phyloP scores from a whole-genome alignment of 2,329 filamentous ascomycete species.

The Pseudocercospora vitis region DNA sequence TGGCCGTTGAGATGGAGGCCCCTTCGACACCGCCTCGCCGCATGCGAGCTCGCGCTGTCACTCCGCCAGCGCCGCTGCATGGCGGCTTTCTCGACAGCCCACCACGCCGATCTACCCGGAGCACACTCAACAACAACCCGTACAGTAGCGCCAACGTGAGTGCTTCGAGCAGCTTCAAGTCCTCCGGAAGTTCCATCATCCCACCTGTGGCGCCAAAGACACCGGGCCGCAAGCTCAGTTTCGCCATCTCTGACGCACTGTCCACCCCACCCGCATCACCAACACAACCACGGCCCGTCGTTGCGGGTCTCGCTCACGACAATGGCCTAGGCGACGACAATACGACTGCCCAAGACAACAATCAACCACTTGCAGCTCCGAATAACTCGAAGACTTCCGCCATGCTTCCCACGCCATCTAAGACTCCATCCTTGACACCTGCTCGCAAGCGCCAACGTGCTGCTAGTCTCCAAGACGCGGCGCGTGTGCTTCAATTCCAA shows the following conservation, averaged over 20 bases:
- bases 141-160: slow-evolving; percentile 41
- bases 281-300: slow-evolving; percentile 7
- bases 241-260: slow-evolving; percentile 5
- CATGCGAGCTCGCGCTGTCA: slow-evolving; percentile 37
- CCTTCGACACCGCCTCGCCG: slow-evolving; percentile 24
- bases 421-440: slow-evolving; percentile 60
- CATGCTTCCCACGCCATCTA: slow-evolving; percentile 75
- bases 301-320: neutral
- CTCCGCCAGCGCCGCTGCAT: slow-evolving; percentile 67
- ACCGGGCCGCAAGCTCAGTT: slow-evolving; percentile 38
- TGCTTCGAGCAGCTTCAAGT: slow-evolving; percentile 22
- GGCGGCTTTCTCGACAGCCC: slow-evolving; percentile 65
- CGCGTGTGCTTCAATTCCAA: slow-evolving; percentile 56
- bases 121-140: slow-evolving; percentile 46
- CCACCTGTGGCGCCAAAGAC: slow-evolving; percentile 33
- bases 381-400: slow-evolving; percentile 17
- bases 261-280: slow-evolving; percentile 16
- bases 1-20: slow-evolving; percentile 15
- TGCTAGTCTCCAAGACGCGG: slow-evolving; percentile 48
- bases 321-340: slow-evolving; percentile 15
- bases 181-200: slow-evolving; percentile 18
- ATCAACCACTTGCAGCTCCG: slow-evolving; percentile 21
- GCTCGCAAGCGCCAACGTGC: slow-evolving; percentile 52
- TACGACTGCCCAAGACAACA: slow-evolving; percentile 2
- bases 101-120: slow-evolving; percentile 32